These are phyloP conservation scores for Schizophyllum commune DNA, from an alignment of 1,284 basidiomycete species.

Conservation along the genomic window DNA sequence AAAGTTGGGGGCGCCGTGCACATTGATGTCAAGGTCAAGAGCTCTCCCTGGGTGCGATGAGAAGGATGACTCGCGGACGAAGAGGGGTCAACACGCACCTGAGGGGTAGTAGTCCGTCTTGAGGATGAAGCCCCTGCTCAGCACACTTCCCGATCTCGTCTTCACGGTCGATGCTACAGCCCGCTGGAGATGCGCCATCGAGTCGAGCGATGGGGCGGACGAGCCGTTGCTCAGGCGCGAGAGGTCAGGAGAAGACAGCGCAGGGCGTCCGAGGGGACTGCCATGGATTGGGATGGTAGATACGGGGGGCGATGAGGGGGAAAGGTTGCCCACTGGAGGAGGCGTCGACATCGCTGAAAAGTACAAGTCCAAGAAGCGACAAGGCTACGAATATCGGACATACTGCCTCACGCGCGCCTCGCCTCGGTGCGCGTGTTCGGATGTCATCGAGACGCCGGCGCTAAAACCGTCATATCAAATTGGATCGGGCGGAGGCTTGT, in stretches of 20 bases:
- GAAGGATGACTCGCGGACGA: not conserved
- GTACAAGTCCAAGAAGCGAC: not conserved
- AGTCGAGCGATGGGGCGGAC: constrained; percentile 30
- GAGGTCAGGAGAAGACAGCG: not conserved
- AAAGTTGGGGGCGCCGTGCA: constrained; percentile 96
- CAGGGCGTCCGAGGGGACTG: not conserved
- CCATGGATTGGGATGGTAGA: not conserved
- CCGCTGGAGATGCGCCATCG: constrained; percentile 50
- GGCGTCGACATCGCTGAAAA: not conserved
- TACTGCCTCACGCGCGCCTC: not conserved
- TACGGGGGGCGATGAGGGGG: not conserved
- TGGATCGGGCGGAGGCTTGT: too few relatives aligned
- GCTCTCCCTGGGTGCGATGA: constrained; percentile 56
- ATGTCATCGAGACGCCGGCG: not conserved
- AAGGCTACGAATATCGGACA: too few relatives aligned
- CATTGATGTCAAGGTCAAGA: constrained; percentile 84
- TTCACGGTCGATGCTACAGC: constrained; percentile 77
- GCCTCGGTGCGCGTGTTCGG: not conserved
- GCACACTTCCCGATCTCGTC: constrained; percentile 79
- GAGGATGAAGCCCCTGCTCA: constrained; percentile 85
- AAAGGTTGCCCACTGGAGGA: not conserved
- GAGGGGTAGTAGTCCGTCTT: constrained; percentile 93
- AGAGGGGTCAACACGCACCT: constrained; percentile 31
- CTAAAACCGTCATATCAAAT: not conserved
- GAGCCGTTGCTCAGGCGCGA: not conserved